Evolutionary conservation across 495 filamentous ascomycete species (phyloP).

Genomic region (Xylaria longipes): DNA sequence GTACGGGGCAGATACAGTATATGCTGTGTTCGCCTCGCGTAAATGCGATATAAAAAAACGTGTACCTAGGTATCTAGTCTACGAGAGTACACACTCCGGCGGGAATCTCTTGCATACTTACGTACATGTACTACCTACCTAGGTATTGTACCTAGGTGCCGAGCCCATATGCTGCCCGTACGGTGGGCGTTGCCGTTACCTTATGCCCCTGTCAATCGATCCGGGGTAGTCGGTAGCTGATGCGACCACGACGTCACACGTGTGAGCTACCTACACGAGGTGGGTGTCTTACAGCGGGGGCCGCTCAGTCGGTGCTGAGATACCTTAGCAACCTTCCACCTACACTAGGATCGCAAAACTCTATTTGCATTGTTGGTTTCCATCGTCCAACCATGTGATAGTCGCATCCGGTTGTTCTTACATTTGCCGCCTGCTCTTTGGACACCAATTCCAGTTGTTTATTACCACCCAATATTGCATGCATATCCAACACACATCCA

Average conservation of each 20-base stretch:
- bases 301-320: background rate
- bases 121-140: no score
- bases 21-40: background rate
- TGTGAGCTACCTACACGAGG: background rate
- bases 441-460: background rate
- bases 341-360: background rate
- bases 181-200: background rate
- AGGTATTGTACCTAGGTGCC: background rate
- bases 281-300: background rate
- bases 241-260: constrained; percentile 14
- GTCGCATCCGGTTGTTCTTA: background rate
- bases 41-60: background rate
- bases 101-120: background rate
- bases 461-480: background rate
- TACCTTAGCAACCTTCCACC: background rate
- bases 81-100: background rate
- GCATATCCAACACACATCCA: background rate
- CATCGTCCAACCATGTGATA: background rate
- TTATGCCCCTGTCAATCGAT: constrained; percentile 7
- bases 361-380: background rate
- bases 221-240: constrained; percentile 1
- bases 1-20: background rate
- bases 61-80: background rate
- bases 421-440: background rate
- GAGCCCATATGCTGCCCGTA: background rate